Conservation (phyloP, 1,284 basidiomycete genomes). For the Boletellus deceptivus region DNA sequence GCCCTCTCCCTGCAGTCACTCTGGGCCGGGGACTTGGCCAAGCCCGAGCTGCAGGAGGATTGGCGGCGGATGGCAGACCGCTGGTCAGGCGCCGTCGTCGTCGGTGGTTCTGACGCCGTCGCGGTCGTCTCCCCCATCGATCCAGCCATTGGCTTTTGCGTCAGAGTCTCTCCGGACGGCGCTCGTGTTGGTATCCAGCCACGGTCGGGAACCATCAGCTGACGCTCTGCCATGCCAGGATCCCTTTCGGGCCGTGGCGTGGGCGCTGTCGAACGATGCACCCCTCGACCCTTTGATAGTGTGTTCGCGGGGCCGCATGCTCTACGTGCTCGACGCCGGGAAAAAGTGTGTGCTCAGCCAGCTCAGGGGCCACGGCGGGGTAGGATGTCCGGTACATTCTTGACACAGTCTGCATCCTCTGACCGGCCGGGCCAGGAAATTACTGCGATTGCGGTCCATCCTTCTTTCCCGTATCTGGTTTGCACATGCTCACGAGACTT, state of each 20-base stretch:
- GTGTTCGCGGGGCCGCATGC: conserved; percentile 47
- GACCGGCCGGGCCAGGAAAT: conserved; percentile 47
- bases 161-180: conserved; percentile 26
- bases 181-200: conserved; percentile 17
- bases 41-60: conserved; percentile 29
- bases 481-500: conserved; percentile 70
- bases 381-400: conserved; percentile 34
- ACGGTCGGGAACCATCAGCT: conserved; percentile 1
- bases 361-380: conserved; percentile 68
- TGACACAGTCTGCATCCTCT: not conserved
- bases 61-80: conserved; percentile 48
- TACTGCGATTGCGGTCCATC: conserved; percentile 64
- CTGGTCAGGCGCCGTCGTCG: conserved; percentile 47
- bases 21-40: conserved; percentile 43
- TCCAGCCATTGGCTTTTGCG: conserved; percentile 32
- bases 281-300: conserved; percentile 56
- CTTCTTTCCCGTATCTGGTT: conserved; percentile 52
- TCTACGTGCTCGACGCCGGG: conserved; percentile 52
- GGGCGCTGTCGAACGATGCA: conserved; percentile 48
- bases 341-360: conserved; percentile 40
- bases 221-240: conserved; percentile 10
- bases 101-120: conserved; percentile 40
- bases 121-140: conserved; percentile 33
- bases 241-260: conserved; percentile 43
- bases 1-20: conserved; percentile 43